A percentile compares a stretch with the other conserved stretches of the same genome.
These are phyloP conservation scores for Dissophora globulifera DNA, from an alignment of 192 early-diverging fungal genomes.

Conservation along the genomic window DNA sequence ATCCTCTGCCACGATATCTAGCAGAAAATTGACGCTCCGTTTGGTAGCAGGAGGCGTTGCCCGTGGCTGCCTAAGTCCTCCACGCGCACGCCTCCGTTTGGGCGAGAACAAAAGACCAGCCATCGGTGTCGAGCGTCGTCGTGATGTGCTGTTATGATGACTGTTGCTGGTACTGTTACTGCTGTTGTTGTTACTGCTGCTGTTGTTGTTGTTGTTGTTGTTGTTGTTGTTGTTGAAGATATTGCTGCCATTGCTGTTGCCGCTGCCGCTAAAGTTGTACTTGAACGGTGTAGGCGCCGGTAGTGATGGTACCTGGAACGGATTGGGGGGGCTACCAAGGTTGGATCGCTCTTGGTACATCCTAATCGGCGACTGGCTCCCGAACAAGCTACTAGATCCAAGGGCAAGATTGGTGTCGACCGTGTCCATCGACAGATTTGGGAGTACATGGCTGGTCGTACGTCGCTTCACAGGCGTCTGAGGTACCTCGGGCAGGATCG, in stretches of 20 bases:
- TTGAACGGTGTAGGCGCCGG: too few species aligned
- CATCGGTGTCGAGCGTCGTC: constrained; percentile 14
- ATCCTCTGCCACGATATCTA: constrained; percentile 43
- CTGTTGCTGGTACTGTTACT: too few species aligned
- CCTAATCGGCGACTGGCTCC: constrained; percentile 26
- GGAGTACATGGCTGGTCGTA: constrained; percentile 25
- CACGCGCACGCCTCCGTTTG: constrained; percentile 20
- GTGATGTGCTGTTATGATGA: not conserved
- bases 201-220: too few species aligned
- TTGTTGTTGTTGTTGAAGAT: too few species aligned
- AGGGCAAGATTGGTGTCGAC: constrained; percentile 44
- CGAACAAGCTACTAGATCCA: constrained; percentile 43
- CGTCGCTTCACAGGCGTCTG: constrained; percentile 43
- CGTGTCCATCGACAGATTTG: constrained; percentile 43
- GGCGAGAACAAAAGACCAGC: constrained; percentile 30
- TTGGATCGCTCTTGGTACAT: constrained; percentile 24
- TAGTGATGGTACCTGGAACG: constrained; percentile 9
- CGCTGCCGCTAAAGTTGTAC: too few species aligned
- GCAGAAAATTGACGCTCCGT: constrained; percentile 39
- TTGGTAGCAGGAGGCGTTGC: constrained; percentile 19
- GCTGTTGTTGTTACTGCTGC: too few species aligned
- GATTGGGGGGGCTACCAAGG: constrained; percentile 18
- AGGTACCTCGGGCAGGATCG: constrained; percentile 38
- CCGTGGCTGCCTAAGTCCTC: constrained; percentile 32
- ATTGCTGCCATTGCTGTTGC: too few species aligned